Base-by-base conservation (phyloP, 768 basidiomycete genomes). In the Russula sp. region DNA sequence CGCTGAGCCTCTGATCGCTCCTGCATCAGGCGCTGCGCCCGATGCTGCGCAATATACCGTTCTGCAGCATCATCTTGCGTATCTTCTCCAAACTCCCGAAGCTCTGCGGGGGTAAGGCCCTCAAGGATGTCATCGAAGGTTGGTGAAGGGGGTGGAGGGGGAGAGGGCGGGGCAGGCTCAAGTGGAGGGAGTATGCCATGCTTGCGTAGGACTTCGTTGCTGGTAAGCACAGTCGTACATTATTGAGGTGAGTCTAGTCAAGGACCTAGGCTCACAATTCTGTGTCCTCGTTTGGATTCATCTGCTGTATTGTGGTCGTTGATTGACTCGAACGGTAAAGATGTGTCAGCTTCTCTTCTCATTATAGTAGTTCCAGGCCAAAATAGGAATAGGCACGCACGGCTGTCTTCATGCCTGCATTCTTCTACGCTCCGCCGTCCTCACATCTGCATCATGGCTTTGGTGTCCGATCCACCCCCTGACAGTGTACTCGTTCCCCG, bases 131-230 rank as follows among this genome's bases (percentile, higher is more conserved):
- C 85, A 42, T 84, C 80, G 22, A 94, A 79, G 2, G 83, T 82
- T 3, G 90, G 89, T 0, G 90, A 85, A 4, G 88, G 80, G 1
- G 91, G 89, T 6, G 91, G 88, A 4, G 93, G 88, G n/a, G 92
- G 92, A 0, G 86, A 82, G 4, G 80, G 85, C 6, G 88, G 88
- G 0, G 87, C 77, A 3, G 82, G 74, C 57, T 85, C 82, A 54
- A 81, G 84, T 0, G 89, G 88, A 2, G 93, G 92, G 31, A 98
- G 76, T 71, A 97, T 95, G 18, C 94, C 95, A 69, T 94, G 84
- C 69, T 94, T 94, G 62, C 94, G 88, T 11, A 98, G 84, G 22
- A 89, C 91, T 71, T 98, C 95, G 74, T 96, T 94, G 76, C 94
- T 98, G 70, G 52, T 56, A n/a, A 62, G 59, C 8, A 54, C 22